phyloP scores from a whole-genome alignment of 192 early-diverging fungal genomes.

The Coemansia interrupta region DNA sequence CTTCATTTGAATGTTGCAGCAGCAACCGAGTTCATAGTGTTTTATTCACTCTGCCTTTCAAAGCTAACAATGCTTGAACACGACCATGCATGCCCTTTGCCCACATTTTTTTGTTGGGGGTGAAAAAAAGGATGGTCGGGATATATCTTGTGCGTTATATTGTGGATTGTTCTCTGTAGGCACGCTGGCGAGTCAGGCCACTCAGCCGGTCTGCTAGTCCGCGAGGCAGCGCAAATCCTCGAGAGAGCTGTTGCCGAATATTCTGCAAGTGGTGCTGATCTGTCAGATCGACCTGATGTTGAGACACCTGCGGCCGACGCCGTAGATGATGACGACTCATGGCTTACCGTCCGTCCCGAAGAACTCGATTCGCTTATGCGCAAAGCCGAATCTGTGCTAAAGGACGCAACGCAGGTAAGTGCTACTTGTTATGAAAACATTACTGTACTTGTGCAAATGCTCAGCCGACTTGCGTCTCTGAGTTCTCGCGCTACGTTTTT shows the following conservation, averaged over 20 bases:
- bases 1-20: not conserved
- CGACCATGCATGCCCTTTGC: not conserved
- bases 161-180: not conserved
- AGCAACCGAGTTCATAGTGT: not conserved
- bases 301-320: no score
- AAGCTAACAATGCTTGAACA: no score
- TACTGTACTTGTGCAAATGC: not conserved
- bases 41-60: not conserved
- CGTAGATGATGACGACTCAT: conserved; percentile 40
- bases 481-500: no score
- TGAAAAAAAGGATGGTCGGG: no score
- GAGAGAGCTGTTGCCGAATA: not conserved
- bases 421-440: not conserved
- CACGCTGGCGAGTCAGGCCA: conserved; percentile 1
- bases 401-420: conserved; percentile 38
- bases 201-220: not conserved
- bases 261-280: not conserved
- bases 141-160: no score
- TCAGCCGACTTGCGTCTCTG: not conserved
- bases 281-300: conserved; percentile 11
- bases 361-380: conserved; percentile 46
- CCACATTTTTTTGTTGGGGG: not conserved
- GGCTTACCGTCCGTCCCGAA: conserved; percentile 39
- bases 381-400: conserved; percentile 40
- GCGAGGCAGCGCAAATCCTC: not conserved